Conservation (phyloP, 1,139 yeast species). For the Eremothecium gossypii region DNA sequence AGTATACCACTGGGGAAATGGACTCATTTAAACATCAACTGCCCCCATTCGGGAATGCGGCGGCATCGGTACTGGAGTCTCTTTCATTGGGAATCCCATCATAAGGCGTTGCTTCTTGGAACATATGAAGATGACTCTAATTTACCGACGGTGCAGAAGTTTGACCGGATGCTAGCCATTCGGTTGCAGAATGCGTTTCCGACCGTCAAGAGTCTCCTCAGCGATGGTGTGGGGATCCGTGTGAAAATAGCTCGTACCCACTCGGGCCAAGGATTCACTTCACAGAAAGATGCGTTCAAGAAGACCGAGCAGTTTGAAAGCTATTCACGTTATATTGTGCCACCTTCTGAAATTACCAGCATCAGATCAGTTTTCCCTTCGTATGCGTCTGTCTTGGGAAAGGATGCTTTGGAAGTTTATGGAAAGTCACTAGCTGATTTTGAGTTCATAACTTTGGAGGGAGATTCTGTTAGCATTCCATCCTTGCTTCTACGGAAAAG, state of each 20-base stretch:
- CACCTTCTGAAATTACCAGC: constrained; percentile 55
- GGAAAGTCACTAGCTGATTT: constrained; percentile 60
- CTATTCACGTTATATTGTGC: constrained; percentile 70
- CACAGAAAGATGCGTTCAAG: constrained; percentile 16
- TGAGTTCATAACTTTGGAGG: constrained; percentile 58
- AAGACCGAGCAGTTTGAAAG: constrained; percentile 41
- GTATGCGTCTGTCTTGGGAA: constrained; percentile 65
- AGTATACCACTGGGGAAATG: constrained; percentile 56
- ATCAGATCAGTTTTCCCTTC: constrained; percentile 64
- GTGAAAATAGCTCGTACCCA: constrained; percentile 3
- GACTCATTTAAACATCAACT: constrained; percentile 50
- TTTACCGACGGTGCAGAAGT: constrained; percentile 48
- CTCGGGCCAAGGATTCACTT: constrained; percentile 8
- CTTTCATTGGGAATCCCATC: constrained; percentile 69
- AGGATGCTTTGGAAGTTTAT: constrained; percentile 61
- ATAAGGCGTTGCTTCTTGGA: constrained; percentile 52
- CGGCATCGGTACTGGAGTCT: constrained; percentile 59
- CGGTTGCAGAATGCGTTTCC: constrained; percentile 53
- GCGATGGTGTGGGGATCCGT: background rate
- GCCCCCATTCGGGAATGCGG: constrained; percentile 43
- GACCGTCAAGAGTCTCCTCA: constrained; percentile 5
- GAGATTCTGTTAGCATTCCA: constrained; percentile 57
- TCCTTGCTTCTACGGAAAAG: constrained; percentile 51
- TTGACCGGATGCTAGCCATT: constrained; percentile 49
- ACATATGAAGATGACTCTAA: constrained; percentile 37